Base-by-base conservation (phyloP, 495 filamentous ascomycete species). In the Cudoniella acicularis region DNA sequence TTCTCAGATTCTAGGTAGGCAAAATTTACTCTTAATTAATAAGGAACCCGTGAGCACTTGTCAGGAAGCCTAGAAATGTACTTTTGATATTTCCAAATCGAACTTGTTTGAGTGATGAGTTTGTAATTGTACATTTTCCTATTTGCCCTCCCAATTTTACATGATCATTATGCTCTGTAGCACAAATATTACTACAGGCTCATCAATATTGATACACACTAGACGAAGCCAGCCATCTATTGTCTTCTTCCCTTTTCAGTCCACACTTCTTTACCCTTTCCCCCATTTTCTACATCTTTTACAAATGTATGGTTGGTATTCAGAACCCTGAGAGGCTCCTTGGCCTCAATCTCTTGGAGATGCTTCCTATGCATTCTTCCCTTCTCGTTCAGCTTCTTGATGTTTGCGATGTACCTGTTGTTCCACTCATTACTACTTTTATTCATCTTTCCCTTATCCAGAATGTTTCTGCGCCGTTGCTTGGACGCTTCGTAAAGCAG, bases 401-500 rank as follows among this genome's bases (percentile, higher is more conserved):
- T 68, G 26, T 55, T 67, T 22, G 56, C 56, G 18, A 79, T 61
- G 60, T 78, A 86, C 1, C 54, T 46, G 42, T 73, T 73, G 25
- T 61, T 64, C 18, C 61, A 58, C 18, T 66, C 36, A 10, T 70
- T 68, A 10, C 74, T 68, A 10, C 74, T 64, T 16, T 70, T 67
- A 11, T 75, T 74, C 49, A 72, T 70, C 16, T 75, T 69, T 17
- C 67, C 56, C 36, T 69, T 60, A 0, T 64, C 64, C 22, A 87
- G 67, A 1, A 70, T 65, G 52, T 75, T 77, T 45, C 67, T 61
- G 11, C 88, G 83, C 1, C 89, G 77, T 1, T 54, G 52, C 57
- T 80, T 75, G 24, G 78, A 70, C 49, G 68, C 66, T 16, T 73
- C 22, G 62, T 89, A 91, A 25, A 85, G 64, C 0, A 22, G 69